Evolutionary conservation across 371 early-diverging fungal genomes (phyloP).

Genomic region (Mortierella sp.): DNA sequence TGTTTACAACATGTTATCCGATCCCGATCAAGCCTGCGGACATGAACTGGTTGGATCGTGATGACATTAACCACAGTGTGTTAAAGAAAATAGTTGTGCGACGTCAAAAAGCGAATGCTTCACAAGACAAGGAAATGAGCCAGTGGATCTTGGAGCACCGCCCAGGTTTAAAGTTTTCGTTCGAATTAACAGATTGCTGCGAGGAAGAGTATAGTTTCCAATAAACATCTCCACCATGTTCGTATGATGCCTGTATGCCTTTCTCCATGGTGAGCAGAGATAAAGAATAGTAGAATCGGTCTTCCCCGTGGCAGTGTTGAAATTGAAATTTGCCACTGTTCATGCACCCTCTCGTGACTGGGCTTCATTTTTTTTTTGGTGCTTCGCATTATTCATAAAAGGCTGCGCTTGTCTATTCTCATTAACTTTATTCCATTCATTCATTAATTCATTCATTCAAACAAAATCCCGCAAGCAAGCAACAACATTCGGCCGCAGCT

Average conservation of each 20-base stretch:
- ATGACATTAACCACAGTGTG: not conserved
- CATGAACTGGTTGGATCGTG: conserved; percentile 21
- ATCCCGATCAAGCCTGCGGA: conserved; percentile 46
- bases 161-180: conserved; percentile 15
- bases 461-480: not conserved
- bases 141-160: conserved; percentile 28
- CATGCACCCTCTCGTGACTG: not conserved
- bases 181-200: conserved; percentile 35
- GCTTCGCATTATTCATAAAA: not conserved
- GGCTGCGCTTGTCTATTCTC: conserved; percentile 3
- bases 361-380: not conserved
- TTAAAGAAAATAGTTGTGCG: conserved; percentile 37
- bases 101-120: conserved; percentile 27
- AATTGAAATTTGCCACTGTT: not conserved
- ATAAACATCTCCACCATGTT: too few relatives aligned
- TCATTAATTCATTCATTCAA: not conserved
- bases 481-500: not conserved
- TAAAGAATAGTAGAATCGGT: too few relatives aligned
- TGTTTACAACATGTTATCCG: conserved; percentile 52
- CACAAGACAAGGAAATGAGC: conserved; percentile 22
- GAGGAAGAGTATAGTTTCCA: conserved; percentile 36
- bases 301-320: not conserved
- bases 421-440: not conserved
- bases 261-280: too few relatives aligned
- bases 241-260: too few relatives aligned